phyloP scores from a whole-genome alignment of 441 rosid species.

The Brassica hybrid region DNA sequence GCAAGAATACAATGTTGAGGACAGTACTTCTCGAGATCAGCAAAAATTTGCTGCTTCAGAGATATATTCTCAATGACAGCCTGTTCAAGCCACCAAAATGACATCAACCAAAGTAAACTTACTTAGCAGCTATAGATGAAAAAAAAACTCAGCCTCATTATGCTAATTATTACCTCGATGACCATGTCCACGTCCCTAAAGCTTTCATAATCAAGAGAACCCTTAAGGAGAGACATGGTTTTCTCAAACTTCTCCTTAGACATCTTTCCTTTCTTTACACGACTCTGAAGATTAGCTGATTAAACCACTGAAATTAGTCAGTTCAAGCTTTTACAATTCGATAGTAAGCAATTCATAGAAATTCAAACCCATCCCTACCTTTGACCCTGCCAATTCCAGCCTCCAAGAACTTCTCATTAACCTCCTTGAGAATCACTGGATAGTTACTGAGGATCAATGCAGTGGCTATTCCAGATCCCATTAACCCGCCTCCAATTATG shows the following conservation, averaged over 20 bases:
- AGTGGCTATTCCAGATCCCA: conserved; percentile 7
- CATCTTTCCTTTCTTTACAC: conserved; percentile 7
- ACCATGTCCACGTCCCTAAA: neutral
- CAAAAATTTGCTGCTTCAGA: neutral
- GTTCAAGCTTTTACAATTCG: neutral
- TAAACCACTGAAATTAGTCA: neutral
- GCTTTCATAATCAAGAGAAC: conserved; percentile 1
- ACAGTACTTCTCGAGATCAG: neutral
- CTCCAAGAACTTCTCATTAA: neutral
- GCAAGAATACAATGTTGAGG: conserved; percentile 5
- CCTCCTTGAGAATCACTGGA: neutral
- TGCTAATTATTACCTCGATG: neutral
- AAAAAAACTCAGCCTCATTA: neutral
- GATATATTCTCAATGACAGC: conserved; percentile 2
- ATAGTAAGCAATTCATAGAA: neutral
- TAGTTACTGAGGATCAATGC: conserved; percentile 8
- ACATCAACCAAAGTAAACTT: neutral
- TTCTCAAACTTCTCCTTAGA: conserved; percentile 1
- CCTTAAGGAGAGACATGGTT: neutral
- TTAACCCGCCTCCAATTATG: conserved; percentile 6
- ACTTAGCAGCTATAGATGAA: neutral
- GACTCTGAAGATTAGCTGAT: conserved; percentile 1
- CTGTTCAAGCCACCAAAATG: neutral
- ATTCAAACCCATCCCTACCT: neutral
- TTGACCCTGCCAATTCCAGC: conserved; percentile 9